phyloP scores from a whole-genome alignment of 164 flowering plant species.

The Pachysandra terminalis region DNA sequence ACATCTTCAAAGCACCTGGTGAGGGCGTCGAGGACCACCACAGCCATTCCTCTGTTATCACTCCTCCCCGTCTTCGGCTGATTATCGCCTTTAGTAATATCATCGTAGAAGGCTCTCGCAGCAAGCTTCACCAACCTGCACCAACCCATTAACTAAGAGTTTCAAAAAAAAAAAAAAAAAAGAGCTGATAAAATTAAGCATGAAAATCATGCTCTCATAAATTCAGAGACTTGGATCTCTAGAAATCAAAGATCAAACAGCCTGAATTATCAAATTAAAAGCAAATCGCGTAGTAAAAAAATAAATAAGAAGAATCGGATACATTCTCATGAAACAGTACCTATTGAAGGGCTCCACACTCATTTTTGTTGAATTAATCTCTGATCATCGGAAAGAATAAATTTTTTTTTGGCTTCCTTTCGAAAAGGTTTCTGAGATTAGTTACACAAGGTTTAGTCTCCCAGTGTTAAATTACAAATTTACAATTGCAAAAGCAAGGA shows the following conservation, averaged over 20 bases:
- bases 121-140: conserved; percentile 50
- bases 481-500: too few species aligned
- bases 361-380: conserved; percentile 8
- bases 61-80: conserved; percentile 78
- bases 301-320: too few species aligned
- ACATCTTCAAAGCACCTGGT: conserved; percentile 49
- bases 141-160: not conserved
- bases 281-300: too few species aligned
- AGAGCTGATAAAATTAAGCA: not conserved
- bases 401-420: too few species aligned
- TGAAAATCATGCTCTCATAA: not conserved
- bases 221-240: not conserved
- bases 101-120: conserved; percentile 63
- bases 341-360: conserved; percentile 24
- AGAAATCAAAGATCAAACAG: not conserved
- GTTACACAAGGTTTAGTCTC: too few species aligned
- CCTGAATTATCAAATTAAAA: too few species aligned
- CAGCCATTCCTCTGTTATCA: conserved; percentile 92
- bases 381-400: too few species aligned
- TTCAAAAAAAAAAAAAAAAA: not conserved
- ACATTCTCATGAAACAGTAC: conserved; percentile 3
- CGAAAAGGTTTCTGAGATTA: too few species aligned
- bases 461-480: too few species aligned
- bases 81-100: conserved; percentile 50
- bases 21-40: conserved; percentile 90